Base-by-base conservation (phyloP, 108 stramenopile genomes). In the Bacterosira constricta region DNA sequence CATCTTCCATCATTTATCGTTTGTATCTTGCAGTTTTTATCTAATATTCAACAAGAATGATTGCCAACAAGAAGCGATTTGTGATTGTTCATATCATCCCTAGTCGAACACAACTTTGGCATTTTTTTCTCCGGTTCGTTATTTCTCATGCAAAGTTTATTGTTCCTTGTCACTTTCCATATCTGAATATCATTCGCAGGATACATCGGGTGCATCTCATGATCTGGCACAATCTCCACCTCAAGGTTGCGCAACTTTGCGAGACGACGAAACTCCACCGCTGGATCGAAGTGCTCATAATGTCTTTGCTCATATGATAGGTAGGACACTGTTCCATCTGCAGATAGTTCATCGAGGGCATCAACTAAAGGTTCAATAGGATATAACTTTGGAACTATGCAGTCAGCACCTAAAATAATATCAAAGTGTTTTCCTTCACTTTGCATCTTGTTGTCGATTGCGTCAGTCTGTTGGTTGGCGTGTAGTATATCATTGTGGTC, bases 351-450 rank as follows among this genome's bases (percentile, higher is more conserved):
- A 55, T 87, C 89, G 35, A 94, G 80, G 37, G 87, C 96, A 39
- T 84, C 78, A 6, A 96, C 88, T 63, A 95, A 73, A 3, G 92
- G 91, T 25, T 82, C 94, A 57, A 97, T 95, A 5, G 96, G 96
- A 76, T 95, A 97, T 5, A 97, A 81, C 73, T 97, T 97, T 7
- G 96, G 96, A 30, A 97, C 66, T 1, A 97, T 90, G 71, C 93
- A 94, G 63, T 97, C 94, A 15, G 94, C 86, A 21, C 93, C 88
- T 17, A 97, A 38, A 31, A 96, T 64, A 6, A 88, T 42, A 49
- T 90, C 90, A 63, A 84, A 91, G 34, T 49, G 49, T 32, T 52
- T 45, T 8, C 1, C 27, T 15, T 27, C 21, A 29, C 66, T 20
- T 21, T 11, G 42, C 13, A 65, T 42, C 12, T 56, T 20, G 9